Evolutionary conservation across 108 stramenopile genomes (phyloP), one percentile per base, ranked within the genome.

Genomic region (Bacterosira constricta): DNA sequence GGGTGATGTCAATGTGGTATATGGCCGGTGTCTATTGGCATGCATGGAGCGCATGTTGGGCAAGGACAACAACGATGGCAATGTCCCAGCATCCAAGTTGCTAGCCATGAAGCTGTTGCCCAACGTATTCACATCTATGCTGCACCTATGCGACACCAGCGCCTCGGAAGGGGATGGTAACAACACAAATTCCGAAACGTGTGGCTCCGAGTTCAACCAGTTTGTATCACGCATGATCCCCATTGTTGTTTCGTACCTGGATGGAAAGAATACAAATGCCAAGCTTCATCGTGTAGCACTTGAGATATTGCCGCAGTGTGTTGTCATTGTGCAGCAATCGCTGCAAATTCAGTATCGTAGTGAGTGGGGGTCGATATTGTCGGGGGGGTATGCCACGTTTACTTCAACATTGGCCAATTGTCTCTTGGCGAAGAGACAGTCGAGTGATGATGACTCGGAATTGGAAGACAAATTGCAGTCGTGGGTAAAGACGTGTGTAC

Each of bases 51-150:
- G 83, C 4, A 66, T 91, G 54, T 77, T 45, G 50, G 56, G 34
- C 44, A 12, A 26, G 66, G 20, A 6, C 34, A 41, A 32, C 36
- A 37, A 50, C 2, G 23, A 10, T 20, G 32, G 1, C 29, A 2
- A 21, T 26, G 51, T 56, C n/a, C 51, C 53, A 12, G 83, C 73
- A 11, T 61, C 55, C 11, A 81, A 81, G 73, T 72, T 88, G 54
- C 58, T 91, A 20, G 71, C 73, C 11, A 77, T 89, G 21, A 83
- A 83, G 66, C 63, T 89, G 53, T 26, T 88, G 2, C 59, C 87
- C 29, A 64, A 69, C 17, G 62, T 89, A 1, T 62, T 84, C 1
- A 50, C 30, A 31, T 74, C 77, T 46, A 70, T 77, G 53, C 15
- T 58, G 36, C 44, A 81, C n/a, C 46, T 55, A 8, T 80, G 80